Conservation (phyloP, 2,329 filamentous ascomycete species). For the Aspergillus cejpii region DNA sequence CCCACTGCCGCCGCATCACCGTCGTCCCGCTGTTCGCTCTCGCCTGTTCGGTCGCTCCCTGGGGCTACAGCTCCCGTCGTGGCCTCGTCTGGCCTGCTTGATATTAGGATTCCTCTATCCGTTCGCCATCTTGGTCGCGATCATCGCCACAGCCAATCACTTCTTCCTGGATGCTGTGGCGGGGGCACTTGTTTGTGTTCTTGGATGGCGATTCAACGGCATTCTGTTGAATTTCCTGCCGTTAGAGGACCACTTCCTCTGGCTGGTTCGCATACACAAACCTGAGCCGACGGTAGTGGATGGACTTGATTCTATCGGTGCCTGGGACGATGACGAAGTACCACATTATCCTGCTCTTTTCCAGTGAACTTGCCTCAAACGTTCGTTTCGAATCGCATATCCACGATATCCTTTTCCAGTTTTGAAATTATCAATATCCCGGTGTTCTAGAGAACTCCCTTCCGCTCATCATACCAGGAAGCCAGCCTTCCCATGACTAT, state of each 20-base stretch:
- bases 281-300: constrained; percentile 36
- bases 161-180: constrained; percentile 65
- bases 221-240: constrained; percentile 57
- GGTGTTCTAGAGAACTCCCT: neutral
- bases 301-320: constrained; percentile 15
- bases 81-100: constrained; percentile 48
- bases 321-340: constrained; percentile 17
- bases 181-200: constrained; percentile 56
- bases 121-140: constrained; percentile 57
- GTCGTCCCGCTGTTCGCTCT: constrained; percentile 32
- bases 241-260: constrained; percentile 63
- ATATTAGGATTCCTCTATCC: constrained; percentile 58
- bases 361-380: constrained; percentile 5
- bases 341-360: constrained; percentile 9
- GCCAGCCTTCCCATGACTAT: neutral
- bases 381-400: neutral
- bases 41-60: constrained; percentile 31
- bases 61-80: constrained; percentile 41
- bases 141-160: constrained; percentile 66
- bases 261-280: constrained; percentile 58
- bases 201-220: constrained; percentile 55
- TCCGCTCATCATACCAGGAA: neutral
- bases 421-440: neutral
- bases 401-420: neutral
- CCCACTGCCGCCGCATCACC: constrained; percentile 52